These are phyloP conservation scores for Aspergillus campestris DNA, from an alignment of 495 filamentous ascomycete genomes.

Conservation along the genomic window DNA sequence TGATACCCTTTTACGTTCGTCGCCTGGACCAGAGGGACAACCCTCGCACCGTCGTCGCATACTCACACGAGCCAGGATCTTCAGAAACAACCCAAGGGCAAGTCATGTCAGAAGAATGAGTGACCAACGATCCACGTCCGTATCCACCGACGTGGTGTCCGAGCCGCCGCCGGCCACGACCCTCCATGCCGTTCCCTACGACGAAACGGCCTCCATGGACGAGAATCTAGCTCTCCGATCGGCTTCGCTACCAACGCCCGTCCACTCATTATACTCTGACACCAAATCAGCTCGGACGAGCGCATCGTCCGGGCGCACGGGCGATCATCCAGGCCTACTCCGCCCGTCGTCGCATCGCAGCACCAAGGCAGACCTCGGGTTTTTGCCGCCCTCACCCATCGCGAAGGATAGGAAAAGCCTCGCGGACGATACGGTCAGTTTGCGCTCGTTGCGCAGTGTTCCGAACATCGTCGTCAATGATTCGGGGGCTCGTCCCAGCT, in stretches of 20 bases:
- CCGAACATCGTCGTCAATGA: conserved; percentile 39
- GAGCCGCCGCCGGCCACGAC: conserved; percentile 18
- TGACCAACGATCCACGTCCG: conserved; percentile 25
- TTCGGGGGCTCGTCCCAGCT: conserved; percentile 24
- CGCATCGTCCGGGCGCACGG: conserved; percentile 15
- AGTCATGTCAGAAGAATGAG: conserved; percentile 40
- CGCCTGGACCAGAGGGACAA: too few relatives aligned
- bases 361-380: conserved; percentile 2
- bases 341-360: conserved; percentile 6
- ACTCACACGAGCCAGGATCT: not conserved
- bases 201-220: conserved; percentile 19
- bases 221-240: conserved; percentile 21
- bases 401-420: conserved; percentile 2
- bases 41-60: too few relatives aligned
- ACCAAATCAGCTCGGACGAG: conserved; percentile 21
- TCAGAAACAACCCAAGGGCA: conserved; percentile 4
- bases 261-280: conserved; percentile 18
- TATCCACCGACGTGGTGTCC: conserved; percentile 22
- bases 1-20: too few relatives aligned
- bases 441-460: conserved; percentile 29
- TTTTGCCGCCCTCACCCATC: not conserved
- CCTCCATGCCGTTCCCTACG: conserved; percentile 19
- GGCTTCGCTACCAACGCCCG: conserved; percentile 21
- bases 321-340: conserved; percentile 13
- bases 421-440: conserved; percentile 9